Conservation (phyloP, 179 eudicot species). For the Corrigiola litoralis region DNA sequence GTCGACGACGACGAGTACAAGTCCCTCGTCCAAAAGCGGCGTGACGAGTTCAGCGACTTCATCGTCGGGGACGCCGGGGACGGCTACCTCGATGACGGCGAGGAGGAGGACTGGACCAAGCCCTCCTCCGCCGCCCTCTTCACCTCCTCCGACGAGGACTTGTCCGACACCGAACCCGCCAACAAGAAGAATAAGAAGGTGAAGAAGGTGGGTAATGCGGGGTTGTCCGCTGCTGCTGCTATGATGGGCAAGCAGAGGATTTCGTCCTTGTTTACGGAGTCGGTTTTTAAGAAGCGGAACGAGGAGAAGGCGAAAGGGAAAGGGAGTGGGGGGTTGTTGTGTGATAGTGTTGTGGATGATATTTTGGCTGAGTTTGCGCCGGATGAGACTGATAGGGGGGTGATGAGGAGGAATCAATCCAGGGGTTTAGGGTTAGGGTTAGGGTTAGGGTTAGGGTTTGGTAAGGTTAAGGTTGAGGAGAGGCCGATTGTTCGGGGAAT, state of each 20-base stretch:
- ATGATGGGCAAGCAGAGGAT: conserved; percentile 78
- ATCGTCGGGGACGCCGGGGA: conserved; percentile 64
- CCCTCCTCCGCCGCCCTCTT: conserved; percentile 13
- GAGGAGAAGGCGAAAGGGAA: conserved; percentile 33
- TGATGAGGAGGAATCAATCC: conserved; percentile 44
- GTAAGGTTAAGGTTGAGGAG: conserved; percentile 32
- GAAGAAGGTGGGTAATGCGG: conserved; percentile 35
- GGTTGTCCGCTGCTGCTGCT: conserved; percentile 51
- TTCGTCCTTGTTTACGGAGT: conserved; percentile 66
- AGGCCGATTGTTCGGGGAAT: conserved; percentile 19
- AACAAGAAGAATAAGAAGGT: conserved; percentile 32
- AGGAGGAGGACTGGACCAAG: conserved; percentile 57
- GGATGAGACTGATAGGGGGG: conserved; percentile 71
- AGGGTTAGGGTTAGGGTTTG: conserved; percentile 5
- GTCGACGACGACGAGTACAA: conserved; percentile 88
- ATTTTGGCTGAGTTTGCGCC: conserved; percentile 85
- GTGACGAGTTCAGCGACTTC: conserved; percentile 54
- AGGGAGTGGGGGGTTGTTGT: no score
- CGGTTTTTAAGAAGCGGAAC: conserved; percentile 56
- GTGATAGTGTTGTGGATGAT: conserved; percentile 87
- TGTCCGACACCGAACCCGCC: conserved; percentile 72
- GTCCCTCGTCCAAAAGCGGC: conserved; percentile 67
- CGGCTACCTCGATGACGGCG: conserved; percentile 44
- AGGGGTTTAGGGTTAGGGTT: conserved; percentile 23
- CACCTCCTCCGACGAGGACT: conserved; percentile 52